Evolutionary conservation across 2,329 filamentous ascomycete genomes (phyloP).

Genomic region (Penicillium freii): DNA sequence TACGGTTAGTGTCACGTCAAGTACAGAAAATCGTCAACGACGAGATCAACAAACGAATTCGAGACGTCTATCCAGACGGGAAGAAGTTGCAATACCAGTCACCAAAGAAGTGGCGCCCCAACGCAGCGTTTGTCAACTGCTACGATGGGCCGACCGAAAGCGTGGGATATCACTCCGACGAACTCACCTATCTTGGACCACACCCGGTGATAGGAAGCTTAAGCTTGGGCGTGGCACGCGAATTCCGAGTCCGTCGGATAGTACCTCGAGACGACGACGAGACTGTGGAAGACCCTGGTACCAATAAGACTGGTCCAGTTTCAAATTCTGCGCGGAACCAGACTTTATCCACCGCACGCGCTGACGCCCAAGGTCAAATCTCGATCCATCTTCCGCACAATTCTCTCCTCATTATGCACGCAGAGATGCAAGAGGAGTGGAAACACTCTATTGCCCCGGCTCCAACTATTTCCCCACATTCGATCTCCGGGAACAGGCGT

Average conservation of each 20-base stretch:
- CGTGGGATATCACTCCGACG: slow-evolving; percentile 90
- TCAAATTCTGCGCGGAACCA: slow-evolving; percentile 32
- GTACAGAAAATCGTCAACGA: slow-evolving; percentile 75
- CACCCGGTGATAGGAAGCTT: slow-evolving; percentile 84
- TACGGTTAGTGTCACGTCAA: slow-evolving; percentile 65
- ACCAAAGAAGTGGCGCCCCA: slow-evolving; percentile 71
- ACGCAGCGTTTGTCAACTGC: slow-evolving; percentile 92
- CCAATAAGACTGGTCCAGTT: slow-evolving; percentile 6
- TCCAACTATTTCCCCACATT: slow-evolving; percentile 76
- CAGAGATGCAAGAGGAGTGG: slow-evolving; percentile 97
- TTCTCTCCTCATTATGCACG: slow-evolving; percentile 91
- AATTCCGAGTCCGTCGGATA: slow-evolving; percentile 82
- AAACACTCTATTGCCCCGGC: slow-evolving; percentile 83
- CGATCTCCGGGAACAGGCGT: slow-evolving; percentile 71
- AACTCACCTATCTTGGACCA: slow-evolving; percentile 89
- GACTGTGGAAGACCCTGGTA: slow-evolving; percentile 24
- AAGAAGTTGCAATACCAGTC: slow-evolving; percentile 77
- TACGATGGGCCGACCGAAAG: slow-evolving; percentile 78
- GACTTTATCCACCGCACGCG: slow-evolving; percentile 24
- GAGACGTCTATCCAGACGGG: slow-evolving; percentile 63
- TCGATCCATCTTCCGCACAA: slow-evolving; percentile 94
- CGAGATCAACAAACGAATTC: slow-evolving; percentile 71
- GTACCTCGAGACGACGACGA: slow-evolving; percentile 58
- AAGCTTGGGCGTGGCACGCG: slow-evolving; percentile 85
- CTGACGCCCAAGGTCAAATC: slow-evolving; percentile 77